Conservation (phyloP, 2,329 filamentous ascomycete genomes). For the Cercospora sp. region DNA sequence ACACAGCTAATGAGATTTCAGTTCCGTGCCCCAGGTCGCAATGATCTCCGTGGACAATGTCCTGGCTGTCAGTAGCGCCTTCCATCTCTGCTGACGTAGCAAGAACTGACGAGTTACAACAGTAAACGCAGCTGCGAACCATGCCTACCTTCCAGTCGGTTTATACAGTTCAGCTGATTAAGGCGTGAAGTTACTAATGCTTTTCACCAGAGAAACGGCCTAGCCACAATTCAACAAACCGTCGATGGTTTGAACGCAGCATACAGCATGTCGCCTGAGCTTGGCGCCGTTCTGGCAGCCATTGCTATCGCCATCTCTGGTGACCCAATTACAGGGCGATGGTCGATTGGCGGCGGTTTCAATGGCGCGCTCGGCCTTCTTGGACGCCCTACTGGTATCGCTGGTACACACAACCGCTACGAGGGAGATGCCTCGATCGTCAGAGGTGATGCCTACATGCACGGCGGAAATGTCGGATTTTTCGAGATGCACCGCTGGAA, state of each 20-base stretch:
- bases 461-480: constrained; percentile 18
- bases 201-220: constrained; percentile 25
- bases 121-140: not conserved
- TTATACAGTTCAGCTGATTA: not conserved
- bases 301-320: constrained; percentile 26
- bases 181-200: not conserved
- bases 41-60: constrained; percentile 10
- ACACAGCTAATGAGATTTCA: not conserved
- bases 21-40: constrained; percentile 32
- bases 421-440: constrained; percentile 39
- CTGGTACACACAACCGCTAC: constrained; percentile 39
- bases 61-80: not conserved
- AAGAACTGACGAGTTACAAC: too few species aligned
- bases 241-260: constrained; percentile 18
- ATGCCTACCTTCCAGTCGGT: not conserved
- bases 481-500: constrained; percentile 22
- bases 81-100: too few species aligned
- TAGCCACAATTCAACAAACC: constrained; percentile 32
- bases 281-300: constrained; percentile 18
- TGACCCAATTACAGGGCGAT: constrained; percentile 24
- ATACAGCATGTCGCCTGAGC: constrained; percentile 35
- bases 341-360: constrained; percentile 27
- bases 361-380: constrained; percentile 12
- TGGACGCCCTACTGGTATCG: constrained; percentile 20
- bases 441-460: constrained; percentile 36